Percentiles rank a stretch among this genome's conserved stretches.
Evolutionary conservation across 2,329 filamentous ascomycete genomes (phyloP).

Genomic region (Amphichorda felina): DNA sequence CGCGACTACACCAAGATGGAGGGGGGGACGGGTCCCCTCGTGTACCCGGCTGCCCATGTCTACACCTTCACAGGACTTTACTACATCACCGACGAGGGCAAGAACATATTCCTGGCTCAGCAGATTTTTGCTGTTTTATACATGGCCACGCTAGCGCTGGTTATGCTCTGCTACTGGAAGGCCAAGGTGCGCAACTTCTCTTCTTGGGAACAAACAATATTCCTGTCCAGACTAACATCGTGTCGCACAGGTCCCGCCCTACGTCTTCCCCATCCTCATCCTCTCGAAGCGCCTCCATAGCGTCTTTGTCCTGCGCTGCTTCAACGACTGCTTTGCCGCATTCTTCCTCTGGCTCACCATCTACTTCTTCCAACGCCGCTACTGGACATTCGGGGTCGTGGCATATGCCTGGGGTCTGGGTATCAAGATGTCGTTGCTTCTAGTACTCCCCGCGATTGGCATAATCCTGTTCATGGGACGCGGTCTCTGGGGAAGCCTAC

Average conservation of each 20-base stretch:
- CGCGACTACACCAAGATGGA: conserved; percentile 77
- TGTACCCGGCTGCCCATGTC: conserved; percentile 90
- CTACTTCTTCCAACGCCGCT: conserved; percentile 59
- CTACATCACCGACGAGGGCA: conserved; percentile 62
- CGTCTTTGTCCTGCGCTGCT: conserved; percentile 82
- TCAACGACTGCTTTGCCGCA: conserved; percentile 89
- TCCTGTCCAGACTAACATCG: neutral
- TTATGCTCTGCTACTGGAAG: conserved; percentile 70
- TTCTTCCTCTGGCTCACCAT: conserved; percentile 78
- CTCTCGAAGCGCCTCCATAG: conserved; percentile 89
- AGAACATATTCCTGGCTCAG: conserved; percentile 70
- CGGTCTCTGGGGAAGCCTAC: conserved; percentile 53
- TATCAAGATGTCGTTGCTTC: conserved; percentile 88
- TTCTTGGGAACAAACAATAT: no score
- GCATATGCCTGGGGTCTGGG: conserved; percentile 70
- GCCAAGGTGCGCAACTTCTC: conserved; percentile 42
- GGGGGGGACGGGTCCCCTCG: conserved; percentile 82
- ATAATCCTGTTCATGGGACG: conserved; percentile 63
- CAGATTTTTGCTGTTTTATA: conserved; percentile 73
- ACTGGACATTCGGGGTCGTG: conserved; percentile 62
- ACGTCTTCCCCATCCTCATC: conserved; percentile 74
- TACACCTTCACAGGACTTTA: conserved; percentile 81
- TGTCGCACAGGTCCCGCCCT: conserved; percentile 69
- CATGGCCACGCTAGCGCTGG: conserved; percentile 59
- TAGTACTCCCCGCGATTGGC: conserved; percentile 72